Base-by-base conservation (phyloP, 208 protist species). In the Leishmania gerbilli region DNA sequence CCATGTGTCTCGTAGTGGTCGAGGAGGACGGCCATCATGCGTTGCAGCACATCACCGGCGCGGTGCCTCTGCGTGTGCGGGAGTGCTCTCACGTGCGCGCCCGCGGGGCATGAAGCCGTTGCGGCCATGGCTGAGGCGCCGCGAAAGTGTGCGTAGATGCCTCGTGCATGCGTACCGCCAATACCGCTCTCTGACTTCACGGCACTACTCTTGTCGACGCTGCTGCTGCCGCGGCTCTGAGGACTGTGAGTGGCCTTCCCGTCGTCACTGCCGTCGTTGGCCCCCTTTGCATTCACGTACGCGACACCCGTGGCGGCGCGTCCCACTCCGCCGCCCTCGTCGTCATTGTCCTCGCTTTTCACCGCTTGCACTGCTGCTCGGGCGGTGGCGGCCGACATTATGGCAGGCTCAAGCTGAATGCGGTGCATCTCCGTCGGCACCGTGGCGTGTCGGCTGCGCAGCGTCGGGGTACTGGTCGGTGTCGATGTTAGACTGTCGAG, bases 361-460 rank as follows among this genome's bases (percentile, higher is more conserved):
- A 42, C 72, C 27, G 0, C 79, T 45, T 51, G 15, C 37, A 60
- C 34, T 56, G 64, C 47, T 31, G 34, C 65, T 42, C 45, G 71
- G 15, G 71, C 42, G 37, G 78, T 40, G 27, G 47, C 31, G 8
- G 34, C 37, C 3, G 67, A 24, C 3, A 72, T 40, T 15, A 78
- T 42, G 62, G 71, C 7, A 31, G n/a, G 62, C 15, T 85, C 82
- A 9, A 85, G 82, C 24, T 85, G 82, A 53, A 85, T 85, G 60
- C 82, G 82, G 51, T 85, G 82, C 82, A 85, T 85, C 45, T 85
- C 82, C 37, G 64, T 76, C 6, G 82, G 82, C 51, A 85, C 24
- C 34, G 71, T 75, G 49, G 82, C 77, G 77, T 85, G 82, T 56
- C 82, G 82, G 34, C 77, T 79, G 47, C 82, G 82, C 82, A 85